These are phyloP conservation scores for Lycium barbarum DNA, from an alignment of 257 asterid species.

Conservation along the genomic window DNA sequence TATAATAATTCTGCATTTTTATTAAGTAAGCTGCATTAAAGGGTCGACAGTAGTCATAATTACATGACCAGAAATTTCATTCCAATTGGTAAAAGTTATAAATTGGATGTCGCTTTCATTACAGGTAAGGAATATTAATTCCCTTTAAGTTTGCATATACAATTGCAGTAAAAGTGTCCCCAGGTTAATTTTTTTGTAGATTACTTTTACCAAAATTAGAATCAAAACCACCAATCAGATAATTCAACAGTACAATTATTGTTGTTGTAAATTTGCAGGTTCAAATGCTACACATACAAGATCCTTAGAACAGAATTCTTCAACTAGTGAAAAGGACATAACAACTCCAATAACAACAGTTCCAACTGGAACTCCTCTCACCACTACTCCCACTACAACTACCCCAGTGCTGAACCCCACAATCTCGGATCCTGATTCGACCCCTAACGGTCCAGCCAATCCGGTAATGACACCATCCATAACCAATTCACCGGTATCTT, in stretches of 20 bases:
- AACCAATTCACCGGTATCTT: conserved; percentile 44
- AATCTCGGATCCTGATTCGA: conserved; percentile 53
- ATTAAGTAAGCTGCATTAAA: not conserved
- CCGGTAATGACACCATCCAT: conserved; percentile 54
- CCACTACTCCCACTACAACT: conserved; percentile 46
- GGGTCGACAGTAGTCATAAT: not conserved
- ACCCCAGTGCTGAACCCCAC: conserved; percentile 56
- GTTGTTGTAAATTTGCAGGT: conserved; percentile 29
- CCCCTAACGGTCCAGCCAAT: conserved; percentile 50
- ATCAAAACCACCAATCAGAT: not conserved
- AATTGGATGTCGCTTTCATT: not conserved
- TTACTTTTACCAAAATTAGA: conserved; percentile 16
- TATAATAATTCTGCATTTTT: not conserved
- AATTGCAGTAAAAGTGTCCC: not conserved
- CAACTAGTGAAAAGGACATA: conserved; percentile 55
- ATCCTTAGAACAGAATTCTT: conserved; percentile 30
- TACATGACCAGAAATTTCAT: conserved; percentile 14
- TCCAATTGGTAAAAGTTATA: conserved; percentile 9
- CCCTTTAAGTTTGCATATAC: not conserved
- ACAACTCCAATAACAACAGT: conserved; percentile 74
- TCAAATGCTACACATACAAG: conserved; percentile 34
- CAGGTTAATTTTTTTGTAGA: not conserved
- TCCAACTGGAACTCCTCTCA: conserved; percentile 53
- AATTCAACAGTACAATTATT: not conserved
- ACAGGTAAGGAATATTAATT: not conserved